A percentile compares a stretch with the other conserved stretches of the same genome.
Conservation (phyloP, 768 basidiomycete genomes). For the Hygrophorus pudorinus region DNA sequence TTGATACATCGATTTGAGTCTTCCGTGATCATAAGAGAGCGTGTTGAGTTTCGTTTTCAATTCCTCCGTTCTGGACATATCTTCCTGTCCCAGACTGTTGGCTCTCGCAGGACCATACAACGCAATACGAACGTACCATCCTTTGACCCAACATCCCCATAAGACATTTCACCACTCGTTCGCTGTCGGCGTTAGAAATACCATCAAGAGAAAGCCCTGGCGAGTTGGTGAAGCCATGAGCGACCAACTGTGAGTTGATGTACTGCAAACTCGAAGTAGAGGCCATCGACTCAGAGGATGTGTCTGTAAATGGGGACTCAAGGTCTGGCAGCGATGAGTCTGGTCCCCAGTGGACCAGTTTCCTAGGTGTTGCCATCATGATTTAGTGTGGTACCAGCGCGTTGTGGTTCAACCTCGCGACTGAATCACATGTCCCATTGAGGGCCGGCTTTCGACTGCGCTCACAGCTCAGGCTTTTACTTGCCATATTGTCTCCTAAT, state of each 20-base stretch:
- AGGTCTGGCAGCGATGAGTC: conserved; percentile 33
- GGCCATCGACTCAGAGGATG: conserved; percentile 35
- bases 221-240: conserved; percentile 63
- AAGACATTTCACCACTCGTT: conserved; percentile 62
- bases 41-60: conserved; percentile 66
- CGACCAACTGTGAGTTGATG: conserved; percentile 71
- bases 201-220: conserved; percentile 66
- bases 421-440: no score
- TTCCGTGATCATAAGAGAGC: conserved; percentile 72
- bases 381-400: neutral
- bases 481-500: no score
- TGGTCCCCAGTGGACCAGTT: conserved; percentile 43
- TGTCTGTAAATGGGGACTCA: conserved; percentile 33
- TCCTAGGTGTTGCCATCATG: conserved; percentile 34
- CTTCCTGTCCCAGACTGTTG: conserved; percentile 30
- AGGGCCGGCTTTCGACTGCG: no score
- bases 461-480: no score
- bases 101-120: neutral
- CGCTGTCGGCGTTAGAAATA: conserved; percentile 41
- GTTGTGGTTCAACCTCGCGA: no score
- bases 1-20: conserved; percentile 56
- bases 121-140: conserved; percentile 40
- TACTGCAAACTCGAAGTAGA: conserved; percentile 64
- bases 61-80: conserved; percentile 74
- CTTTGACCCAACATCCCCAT: conserved; percentile 67